Base-by-base conservation (phyloP, 805 yeast species). In the Barnettozyma siamensis region DNA sequence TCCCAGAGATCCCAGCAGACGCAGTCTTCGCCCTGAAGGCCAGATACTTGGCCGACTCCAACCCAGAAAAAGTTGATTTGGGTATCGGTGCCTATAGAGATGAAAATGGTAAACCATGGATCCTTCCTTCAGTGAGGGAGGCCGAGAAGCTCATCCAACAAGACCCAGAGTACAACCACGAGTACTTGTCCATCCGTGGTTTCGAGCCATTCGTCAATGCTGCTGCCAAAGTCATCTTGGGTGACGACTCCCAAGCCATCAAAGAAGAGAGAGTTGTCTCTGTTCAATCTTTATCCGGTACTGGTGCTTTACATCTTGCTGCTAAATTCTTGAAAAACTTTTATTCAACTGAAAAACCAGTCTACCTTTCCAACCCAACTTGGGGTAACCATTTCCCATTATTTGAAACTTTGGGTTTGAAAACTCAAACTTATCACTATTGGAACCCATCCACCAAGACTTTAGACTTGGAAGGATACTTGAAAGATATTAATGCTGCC, bases 361-460 rank as follows among this genome's bases (percentile, higher is more conserved):
- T 89, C 37, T 88, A 87, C 62, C 59, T 89, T 38, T 84, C 95
- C 12, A 67, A 74, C 44, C 99, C 99, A 50, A 88, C 98, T n/a
- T 91, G 99, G 99, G 95, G 93, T 40, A 93, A 93, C 70, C 99
- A 91, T 67, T 72, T 74, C 60, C 88, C 82, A 60, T 85, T 91
- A 51, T 93, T 89, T 62, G 70, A 75, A 50, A 66, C 75, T 40
- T 70, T 77, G 46, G 96, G 94, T 5, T 70, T 86, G 40, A 66
- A 72, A 50, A 80, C 83, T 31, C 78, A 70, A 29, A 63, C 69
- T 15, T 91, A 93, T 60, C 88, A 96, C 19, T 91, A 93, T 72
- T 93, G 95, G 89, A 75, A 91, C 58, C 68, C 72, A 41, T 70
- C 67, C 17, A 75, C 81, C 42, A 86, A 86, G 64, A 67, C 80